These are phyloP conservation scores for Pestalotiopsis fici DNA, from an alignment of 2,329 filamentous ascomycete genomes.

Conservation along the genomic window DNA sequence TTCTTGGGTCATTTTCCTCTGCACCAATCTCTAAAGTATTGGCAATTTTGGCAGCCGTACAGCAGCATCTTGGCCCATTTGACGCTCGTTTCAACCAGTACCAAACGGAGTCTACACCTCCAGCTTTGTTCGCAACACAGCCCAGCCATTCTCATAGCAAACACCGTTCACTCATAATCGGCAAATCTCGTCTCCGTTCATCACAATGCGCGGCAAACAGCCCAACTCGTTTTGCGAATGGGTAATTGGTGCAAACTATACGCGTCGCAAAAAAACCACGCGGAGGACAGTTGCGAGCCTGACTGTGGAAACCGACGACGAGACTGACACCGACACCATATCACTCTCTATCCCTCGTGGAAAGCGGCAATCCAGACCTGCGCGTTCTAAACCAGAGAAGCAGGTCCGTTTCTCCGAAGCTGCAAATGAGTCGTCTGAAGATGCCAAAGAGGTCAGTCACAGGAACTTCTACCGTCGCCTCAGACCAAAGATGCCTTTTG, in stretches of 20 bases:
- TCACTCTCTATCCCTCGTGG: constrained; percentile 48
- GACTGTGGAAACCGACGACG: constrained; percentile 53
- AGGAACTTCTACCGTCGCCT: background rate
- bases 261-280: constrained; percentile 6
- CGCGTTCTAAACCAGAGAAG: constrained; percentile 10
- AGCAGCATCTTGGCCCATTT: background rate
- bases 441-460: constrained; percentile 10
- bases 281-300: constrained; percentile 29
- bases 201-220: background rate
- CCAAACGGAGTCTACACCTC: background rate
- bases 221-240: constrained; percentile 41
- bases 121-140: background rate
- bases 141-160: background rate
- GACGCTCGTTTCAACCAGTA: background rate
- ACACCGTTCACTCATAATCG: background rate
- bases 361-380: constrained; percentile 17
- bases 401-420: constrained; percentile 16
- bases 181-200: background rate
- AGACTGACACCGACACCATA: constrained; percentile 49
- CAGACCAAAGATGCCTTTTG: background rate
- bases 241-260: constrained; percentile 39
- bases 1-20: background rate
- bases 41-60: background rate
- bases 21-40: background rate
- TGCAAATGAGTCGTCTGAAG: constrained; percentile 31